Conservation (phyloP, 768 basidiomycete genomes). For the Naganishia onofrii region DNA sequence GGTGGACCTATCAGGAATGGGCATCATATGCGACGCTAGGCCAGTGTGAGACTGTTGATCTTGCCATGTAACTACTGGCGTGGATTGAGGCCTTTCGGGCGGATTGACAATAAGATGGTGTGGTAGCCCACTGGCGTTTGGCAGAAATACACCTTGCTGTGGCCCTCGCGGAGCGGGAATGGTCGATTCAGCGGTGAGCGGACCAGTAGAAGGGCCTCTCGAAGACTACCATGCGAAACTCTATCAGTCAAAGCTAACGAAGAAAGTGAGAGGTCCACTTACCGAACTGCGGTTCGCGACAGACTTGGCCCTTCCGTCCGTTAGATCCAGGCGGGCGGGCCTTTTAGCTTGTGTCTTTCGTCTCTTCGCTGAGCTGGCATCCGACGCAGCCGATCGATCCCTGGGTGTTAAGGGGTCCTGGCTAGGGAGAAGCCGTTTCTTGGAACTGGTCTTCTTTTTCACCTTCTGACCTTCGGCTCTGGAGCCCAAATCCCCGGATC, state of each 20-base stretch:
- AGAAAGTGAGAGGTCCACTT: background rate
- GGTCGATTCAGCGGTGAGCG: background rate
- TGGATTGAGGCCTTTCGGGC: constrained; percentile 18
- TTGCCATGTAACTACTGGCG: constrained; percentile 16
- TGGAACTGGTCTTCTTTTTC: background rate
- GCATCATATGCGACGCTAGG: background rate
- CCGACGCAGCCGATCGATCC: background rate
- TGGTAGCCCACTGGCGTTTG: background rate
- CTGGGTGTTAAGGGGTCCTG: background rate
- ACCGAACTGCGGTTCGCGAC: constrained; percentile 10
- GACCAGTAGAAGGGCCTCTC: constrained; percentile 12
- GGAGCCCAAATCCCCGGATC: background rate
- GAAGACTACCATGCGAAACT: background rate
- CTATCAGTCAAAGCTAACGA: background rate
- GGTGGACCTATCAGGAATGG: background rate
- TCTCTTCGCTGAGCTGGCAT: constrained; percentile 7
- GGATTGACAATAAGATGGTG: constrained; percentile 17
- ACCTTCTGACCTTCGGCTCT: background rate
- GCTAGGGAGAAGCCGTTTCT: background rate
- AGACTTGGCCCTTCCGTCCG: constrained; percentile 2
- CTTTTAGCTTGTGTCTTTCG: constrained; percentile 5
- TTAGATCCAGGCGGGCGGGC: constrained; percentile 2
- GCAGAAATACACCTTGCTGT: constrained; percentile 13
- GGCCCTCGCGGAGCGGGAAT: background rate
- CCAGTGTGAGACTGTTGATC: background rate